Evolutionary conservation across 768 basidiomycete genomes (phyloP), one percentile per base, ranked within the genome.

Genomic region (Boletus sp.): DNA sequence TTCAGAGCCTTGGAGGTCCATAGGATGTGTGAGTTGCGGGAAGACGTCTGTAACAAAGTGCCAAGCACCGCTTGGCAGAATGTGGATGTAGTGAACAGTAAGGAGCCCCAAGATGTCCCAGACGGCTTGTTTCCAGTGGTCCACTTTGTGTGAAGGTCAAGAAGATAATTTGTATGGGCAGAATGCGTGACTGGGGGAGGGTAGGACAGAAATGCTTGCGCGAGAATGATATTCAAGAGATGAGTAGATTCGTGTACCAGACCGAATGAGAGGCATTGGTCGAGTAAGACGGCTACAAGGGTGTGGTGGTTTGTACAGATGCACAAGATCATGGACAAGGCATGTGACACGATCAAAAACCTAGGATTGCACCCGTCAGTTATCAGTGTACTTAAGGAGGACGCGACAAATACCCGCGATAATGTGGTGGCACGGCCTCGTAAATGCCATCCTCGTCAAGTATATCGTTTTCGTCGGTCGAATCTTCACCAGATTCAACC

Each of bases 331-430:
- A 83, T 63, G 23, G 72, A 73, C 7, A 84, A 64, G 9, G 83
- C 79, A 62, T 86, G 82, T 0, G 82, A 75, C 5, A 80, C 61
- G 19, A 85, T 59, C 19, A 79, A 71, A 62, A 71, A 77, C 44
- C 83, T 85, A 39, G 11, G 19, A 7, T 33, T 33, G 23, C 25
- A 46, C 21, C 25, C 8, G 47, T 65, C 44, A 57, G 39, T 44
- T 44, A 41, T 19, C 39, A 45, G 38, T 23, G 23, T n/a, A 54
- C 70, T 53, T 2, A 10, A 10, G 23, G 27, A 47, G 9, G n/a
- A 55, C n/a, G 11, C 15, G 25, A 61, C 33, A 45, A 35, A 51
- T 61, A 84, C 84, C 75, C 75, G 54, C 83, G 76, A 64, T 77
- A 77, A 30, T 77, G 72, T n/a, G 68, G 52, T 27, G 83, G 83